These are phyloP conservation scores for Orychophragmus violaceus DNA, from an alignment of 345 rosid genomes.

Conservation along the genomic window DNA sequence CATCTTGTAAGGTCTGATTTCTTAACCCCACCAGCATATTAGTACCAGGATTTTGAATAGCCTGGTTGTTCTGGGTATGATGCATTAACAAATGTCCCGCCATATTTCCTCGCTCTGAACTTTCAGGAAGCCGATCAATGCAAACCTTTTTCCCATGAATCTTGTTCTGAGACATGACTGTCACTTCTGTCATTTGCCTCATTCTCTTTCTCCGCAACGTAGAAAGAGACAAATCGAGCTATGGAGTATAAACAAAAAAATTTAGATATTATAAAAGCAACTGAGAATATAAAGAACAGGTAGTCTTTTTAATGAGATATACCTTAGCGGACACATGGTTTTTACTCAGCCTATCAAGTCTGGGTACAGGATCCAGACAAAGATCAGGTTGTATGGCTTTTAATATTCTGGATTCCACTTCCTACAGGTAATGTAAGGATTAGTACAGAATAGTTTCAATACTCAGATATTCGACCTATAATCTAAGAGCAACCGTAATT, in stretches of 20 bases:
- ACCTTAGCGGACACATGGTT: conserved; percentile 56
- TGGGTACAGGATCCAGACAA: conserved; percentile 84
- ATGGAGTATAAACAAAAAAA: conserved; percentile 26
- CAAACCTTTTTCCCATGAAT: conserved; percentile 73
- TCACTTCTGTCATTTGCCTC: conserved; percentile 58
- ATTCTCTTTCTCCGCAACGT: conserved; percentile 65
- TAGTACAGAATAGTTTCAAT: background rate
- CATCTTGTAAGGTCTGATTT: conserved; percentile 57
- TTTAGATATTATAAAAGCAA: conserved; percentile 16
- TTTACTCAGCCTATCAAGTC: conserved; percentile 70
- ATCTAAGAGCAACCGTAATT: conserved; percentile 12
- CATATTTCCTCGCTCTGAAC: conserved; percentile 50
- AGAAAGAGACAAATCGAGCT: conserved; percentile 69
- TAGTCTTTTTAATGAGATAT: conserved; percentile 1
- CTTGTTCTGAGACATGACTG: conserved; percentile 52
- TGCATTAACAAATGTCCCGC: conserved; percentile 50
- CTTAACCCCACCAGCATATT: conserved; percentile 42
- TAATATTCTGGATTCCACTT: conserved; percentile 89
- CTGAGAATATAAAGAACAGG: conserved; percentile 15
- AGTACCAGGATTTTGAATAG: conserved; percentile 53
- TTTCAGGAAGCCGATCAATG: conserved; percentile 62
- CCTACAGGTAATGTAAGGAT: conserved; percentile 42
- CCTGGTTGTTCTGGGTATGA: conserved; percentile 50
- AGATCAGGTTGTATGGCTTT: conserved; percentile 91
- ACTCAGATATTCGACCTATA: background rate